Base-by-base conservation (phyloP, 495 filamentous ascomycete species). In the Lasiosphaeriaceae sp. region DNA sequence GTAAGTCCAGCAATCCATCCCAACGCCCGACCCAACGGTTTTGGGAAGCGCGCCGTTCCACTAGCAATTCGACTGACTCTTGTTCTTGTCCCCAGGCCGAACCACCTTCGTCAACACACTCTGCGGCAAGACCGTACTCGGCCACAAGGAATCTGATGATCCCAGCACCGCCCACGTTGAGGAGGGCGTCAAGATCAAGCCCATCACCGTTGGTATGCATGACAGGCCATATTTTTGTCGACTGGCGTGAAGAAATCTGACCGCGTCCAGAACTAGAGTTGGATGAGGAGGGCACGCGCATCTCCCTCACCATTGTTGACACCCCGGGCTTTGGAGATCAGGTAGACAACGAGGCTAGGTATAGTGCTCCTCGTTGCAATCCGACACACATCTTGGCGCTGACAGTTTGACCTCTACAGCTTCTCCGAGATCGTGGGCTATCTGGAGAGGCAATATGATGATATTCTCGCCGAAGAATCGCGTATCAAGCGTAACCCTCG, bases 401-500 rank as follows among this genome's bases (percentile, higher is more conserved):
- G 11, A 34, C 22, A 63, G 49, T 65, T 26, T 14, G 26, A 37
- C 51, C 37, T 47, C n/a, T 19, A 52, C 60, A 96, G 90, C 81
- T 98, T 98, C 72, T 85, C 86, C 50, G 94, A 97, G 75, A 98
- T 98, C 69, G 90, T 95, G 48, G 94, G 91, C 60, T 97, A 95
- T 74, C 87, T 98, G 53, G 94, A 98, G 79, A 84, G 93, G 74
- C 93, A 97, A 85, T 97, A 97, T 77, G 94, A 98, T 77, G 92
- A 97, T 68, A 97, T 98, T 77, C 83, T 98, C 53, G 94, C 94
- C 39, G 92, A 96, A 79, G 94, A 98, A 78, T 97, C 94, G 64
- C 91, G 94, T 80, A 98, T 98, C 80, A 98, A 98, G 87, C 94
- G 94, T 88, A 98, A 98, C 78, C 95, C 94, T 56, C 85, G 94